Evolutionary conservation across 2,329 filamentous ascomycete species (phyloP), one percentile per base, ranked within the genome.

Genomic region (Onygena corvina): DNA sequence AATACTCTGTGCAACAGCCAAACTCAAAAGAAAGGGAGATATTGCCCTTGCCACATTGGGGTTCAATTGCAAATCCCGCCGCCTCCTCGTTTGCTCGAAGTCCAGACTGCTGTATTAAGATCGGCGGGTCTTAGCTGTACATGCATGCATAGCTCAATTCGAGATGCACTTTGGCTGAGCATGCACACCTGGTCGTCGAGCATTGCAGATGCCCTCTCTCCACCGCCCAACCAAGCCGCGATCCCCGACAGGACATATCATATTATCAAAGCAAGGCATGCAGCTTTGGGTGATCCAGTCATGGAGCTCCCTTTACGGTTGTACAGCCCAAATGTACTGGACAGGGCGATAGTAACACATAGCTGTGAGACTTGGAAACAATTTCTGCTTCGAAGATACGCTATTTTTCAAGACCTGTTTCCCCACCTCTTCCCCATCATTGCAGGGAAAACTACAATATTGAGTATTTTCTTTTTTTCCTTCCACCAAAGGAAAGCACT

Each of bases 381-480:
- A 40, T 40, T 25, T 42, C 36, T 42, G 36, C 36, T 14, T 25
- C 36, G 12, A 25, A 23, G 35, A 40, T 42, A n/a, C n/a, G 21
- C n/a, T 42, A 42, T 25, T 42, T n/a, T 42, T 23, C 36, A 42
- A 42, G 33, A 12, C 21, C 20, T n/a, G n/a, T n/a, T n/a, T n/a
- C n/a, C n/a, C n/a, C n/a, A n/a, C n/a, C n/a, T n/a, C n/a, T n/a
- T 21, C 12, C 21, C 36, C 40, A 7, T 21, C 42, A 46, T 31
- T 31, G 42, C 18, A 21, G 42, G n/a, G 27, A 30, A 30, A 46
- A 27, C 42, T 27, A 46, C 42, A 46, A 46, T 46, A 46, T 46
- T 46, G 42, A 31, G 6, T 20, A 27, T 20, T 46, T 46, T 2
- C 42, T 46, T 46, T 46, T 38, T 46, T n/a, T 31, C n/a, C n/a